Percentiles rank a stretch among this genome's conserved stretches.
These are phyloP conservation scores for Coniferiporia weirii DNA, from an alignment of 1,284 basidiomycete genomes.

Conservation along the genomic window DNA sequence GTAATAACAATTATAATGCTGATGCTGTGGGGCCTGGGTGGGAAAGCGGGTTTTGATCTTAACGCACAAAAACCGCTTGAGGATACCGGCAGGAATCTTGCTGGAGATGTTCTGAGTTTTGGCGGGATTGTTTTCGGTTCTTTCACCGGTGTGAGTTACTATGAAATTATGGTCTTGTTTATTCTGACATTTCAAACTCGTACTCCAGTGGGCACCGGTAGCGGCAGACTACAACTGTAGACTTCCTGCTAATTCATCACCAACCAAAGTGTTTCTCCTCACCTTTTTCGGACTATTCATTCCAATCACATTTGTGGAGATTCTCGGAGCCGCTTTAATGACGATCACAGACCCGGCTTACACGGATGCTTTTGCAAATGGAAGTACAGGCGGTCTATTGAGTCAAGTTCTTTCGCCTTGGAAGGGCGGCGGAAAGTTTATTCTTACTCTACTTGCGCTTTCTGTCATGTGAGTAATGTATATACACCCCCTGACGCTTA, in stretches of 20 bases:
- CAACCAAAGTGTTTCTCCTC: constrained; percentile 45
- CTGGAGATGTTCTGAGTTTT: constrained; percentile 47
- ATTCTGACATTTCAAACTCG: not conserved
- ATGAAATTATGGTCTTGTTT: not conserved
- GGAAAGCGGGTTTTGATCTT: constrained; percentile 44
- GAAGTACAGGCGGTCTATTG: constrained; percentile 46
- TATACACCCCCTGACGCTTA: not conserved
- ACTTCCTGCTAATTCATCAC: constrained; percentile 40
- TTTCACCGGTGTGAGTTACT: constrained; percentile 37
- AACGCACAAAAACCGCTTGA: constrained; percentile 41
- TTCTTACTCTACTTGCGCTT: constrained; percentile 53
- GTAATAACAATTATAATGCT: constrained; percentile 50
- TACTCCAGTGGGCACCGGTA: constrained; percentile 38
- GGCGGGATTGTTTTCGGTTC: constrained; percentile 56
- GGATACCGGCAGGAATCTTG: constrained; percentile 40
- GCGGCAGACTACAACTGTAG: constrained; percentile 55
- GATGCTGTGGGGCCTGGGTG: constrained; percentile 51
- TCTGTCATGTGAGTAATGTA: constrained; percentile 39
- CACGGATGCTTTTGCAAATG: constrained; percentile 39
- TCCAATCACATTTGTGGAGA: constrained; percentile 49
- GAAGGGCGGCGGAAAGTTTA: constrained; percentile 51
- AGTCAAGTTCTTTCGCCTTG: constrained; percentile 40
- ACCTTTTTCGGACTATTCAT: constrained; percentile 57
- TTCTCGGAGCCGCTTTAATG: constrained; percentile 51
- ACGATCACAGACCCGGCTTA: constrained; percentile 51